Base-by-base conservation (phyloP, 345 rosid species). In the Arabis hirsuta region DNA sequence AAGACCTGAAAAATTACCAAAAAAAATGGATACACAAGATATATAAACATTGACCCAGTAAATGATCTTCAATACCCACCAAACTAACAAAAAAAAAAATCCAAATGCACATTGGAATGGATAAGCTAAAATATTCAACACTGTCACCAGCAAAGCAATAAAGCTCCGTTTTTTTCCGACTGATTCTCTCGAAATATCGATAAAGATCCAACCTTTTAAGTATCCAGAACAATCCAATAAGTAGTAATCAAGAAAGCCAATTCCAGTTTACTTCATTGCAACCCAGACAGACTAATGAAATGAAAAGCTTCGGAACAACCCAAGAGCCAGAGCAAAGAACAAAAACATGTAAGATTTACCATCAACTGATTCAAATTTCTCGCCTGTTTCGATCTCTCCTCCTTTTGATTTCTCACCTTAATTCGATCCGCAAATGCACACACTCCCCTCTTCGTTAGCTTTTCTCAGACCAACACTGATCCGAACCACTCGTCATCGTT, bases 1-100 rank as follows among this genome's bases (percentile, higher is more conserved):
- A 54, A 34, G 55, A 65, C 91, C 90, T 85, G 79, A 22, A 22
- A 22, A 55, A 2, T 20, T 14, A 12, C 26, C 1, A 5, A 11
- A 46, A 31, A 3, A 34, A 4, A 22, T 36, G 32, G 5, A 24
- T 19, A 31, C 53, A 22, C 24, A 22, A 22, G 24, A 22, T 22
- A 22, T 22, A 22, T 22, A 22, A 22, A 22, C 24, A 22, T 22
- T 22, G 24, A 22, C 24, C 24, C 24, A 22, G 27, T 11, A 20
- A 55, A 56, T 16, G 12, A 27, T 42, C 6, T 38, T 3, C 24
- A 38, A 26, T 38, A 39, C 59, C 47, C 22, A 65, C 36, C 8
- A 10, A 54, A 39, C 11, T 24, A 53, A 42, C 9, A 65, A 12
- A 44, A 7, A 4, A 4, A 22, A 12, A 31, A 44, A 43, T 16